Conservation (phyloP, 495 filamentous ascomycete species). For the Chaetomium cochliodes region DNA sequence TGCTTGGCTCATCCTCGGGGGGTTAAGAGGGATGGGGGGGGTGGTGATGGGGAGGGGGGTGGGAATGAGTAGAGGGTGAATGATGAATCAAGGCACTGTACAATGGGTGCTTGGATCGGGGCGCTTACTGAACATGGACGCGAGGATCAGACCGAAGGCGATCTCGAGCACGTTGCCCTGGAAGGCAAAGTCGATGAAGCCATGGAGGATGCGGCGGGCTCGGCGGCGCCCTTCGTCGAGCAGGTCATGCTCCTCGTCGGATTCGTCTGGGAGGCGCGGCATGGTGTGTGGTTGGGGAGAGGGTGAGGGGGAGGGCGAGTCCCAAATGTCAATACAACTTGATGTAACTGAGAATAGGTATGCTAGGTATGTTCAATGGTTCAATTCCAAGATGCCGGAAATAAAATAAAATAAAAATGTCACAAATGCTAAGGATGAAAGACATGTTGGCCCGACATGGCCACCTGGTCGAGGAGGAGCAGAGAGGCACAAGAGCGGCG, state of each 20-base stretch:
- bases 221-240: conserved; percentile 37
- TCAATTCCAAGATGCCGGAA: no score
- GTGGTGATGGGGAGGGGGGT: no score
- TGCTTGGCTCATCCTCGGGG: no score
- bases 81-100: no score
- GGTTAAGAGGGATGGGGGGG: not conserved
- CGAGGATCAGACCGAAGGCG: conserved; percentile 72
- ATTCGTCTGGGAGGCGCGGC: conserved; percentile 30
- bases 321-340: not conserved
- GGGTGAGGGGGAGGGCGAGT: not conserved
- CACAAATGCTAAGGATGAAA: not conserved
- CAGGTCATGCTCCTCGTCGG: conserved; percentile 37
- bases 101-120: no score
- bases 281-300: conserved; percentile 8
- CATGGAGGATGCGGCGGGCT: conserved; percentile 51
- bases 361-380: no score
- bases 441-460: not conserved
- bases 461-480: not conserved
- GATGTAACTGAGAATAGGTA: not conserved
- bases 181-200: conserved; percentile 69
- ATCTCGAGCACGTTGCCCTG: conserved; percentile 75
- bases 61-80: no score
- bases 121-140: conserved; percentile 59
- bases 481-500: not conserved
- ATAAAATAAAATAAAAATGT: not conserved